phyloP scores from a whole-genome alignment of 805 yeast genomes.

The Jamesozyma rosinii region DNA sequence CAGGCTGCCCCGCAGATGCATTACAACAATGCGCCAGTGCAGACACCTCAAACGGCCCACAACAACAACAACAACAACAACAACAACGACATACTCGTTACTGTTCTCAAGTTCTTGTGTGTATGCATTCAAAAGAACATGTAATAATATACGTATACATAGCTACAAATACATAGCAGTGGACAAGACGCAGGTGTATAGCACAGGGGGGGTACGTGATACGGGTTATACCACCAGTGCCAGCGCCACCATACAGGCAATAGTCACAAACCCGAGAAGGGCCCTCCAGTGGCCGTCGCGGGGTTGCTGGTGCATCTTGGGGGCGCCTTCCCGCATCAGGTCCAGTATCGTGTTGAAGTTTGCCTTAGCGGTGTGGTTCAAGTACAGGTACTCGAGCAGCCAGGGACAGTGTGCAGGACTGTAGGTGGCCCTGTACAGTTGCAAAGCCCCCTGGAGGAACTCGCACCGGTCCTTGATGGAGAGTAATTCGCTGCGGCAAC shows the following conservation, averaged over 20 bases:
- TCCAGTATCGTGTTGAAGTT: not conserved
- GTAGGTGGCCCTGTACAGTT: not conserved
- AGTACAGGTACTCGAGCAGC: not conserved
- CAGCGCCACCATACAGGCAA: too few species aligned
- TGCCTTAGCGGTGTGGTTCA: not conserved
- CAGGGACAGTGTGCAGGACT: not conserved
- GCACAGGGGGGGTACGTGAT: too few species aligned
- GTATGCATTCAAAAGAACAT: slow-evolving; percentile 27
- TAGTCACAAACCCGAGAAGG: too few species aligned
- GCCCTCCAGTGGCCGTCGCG: too few species aligned
- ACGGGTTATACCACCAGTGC: too few species aligned
- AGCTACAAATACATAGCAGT: too few species aligned
- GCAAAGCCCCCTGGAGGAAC: not conserved
- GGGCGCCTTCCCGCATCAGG: too few species aligned
- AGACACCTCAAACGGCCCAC: slow-evolving; percentile 15
- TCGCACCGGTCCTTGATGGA: not conserved
- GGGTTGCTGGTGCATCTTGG: too few species aligned
- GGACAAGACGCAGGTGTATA: too few species aligned
- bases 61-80: slow-evolving; percentile 22
- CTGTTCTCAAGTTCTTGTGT: slow-evolving; percentile 29
- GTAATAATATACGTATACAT: slow-evolving; percentile 2
- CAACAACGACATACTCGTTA: slow-evolving; percentile 16
- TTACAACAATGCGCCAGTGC: slow-evolving; percentile 8
- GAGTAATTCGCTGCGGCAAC: too few species aligned
- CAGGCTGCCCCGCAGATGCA: slow-evolving; percentile 22